Evolutionary conservation across 352 stramenopile species (phyloP).

Genomic region (Phytophthora europaea): DNA sequence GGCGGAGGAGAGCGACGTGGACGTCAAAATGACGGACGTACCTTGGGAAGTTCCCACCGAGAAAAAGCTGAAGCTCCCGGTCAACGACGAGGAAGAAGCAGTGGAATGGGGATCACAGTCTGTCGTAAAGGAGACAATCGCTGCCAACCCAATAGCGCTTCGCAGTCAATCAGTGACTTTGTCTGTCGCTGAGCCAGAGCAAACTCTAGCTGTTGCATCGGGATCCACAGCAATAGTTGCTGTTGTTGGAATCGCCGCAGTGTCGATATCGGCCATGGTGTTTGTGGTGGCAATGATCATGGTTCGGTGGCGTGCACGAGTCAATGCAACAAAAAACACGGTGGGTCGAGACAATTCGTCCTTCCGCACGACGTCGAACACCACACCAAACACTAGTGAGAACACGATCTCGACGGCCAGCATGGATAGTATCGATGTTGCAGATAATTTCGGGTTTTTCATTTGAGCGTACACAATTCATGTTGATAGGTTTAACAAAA

Average conservation of each 20-base stretch:
- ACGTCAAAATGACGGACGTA: conserved; percentile 6
- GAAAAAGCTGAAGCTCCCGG: not conserved
- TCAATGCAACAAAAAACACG: not conserved
- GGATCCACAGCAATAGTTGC: conserved; percentile 14
- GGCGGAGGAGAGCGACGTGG: conserved; percentile 37
- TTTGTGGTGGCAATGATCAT: conserved; percentile 19
- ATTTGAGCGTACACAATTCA: not conserved
- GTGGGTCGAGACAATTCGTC: conserved; percentile 11
- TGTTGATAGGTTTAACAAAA: not conserved
- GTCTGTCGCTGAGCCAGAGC: not conserved
- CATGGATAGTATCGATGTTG: conserved; percentile 6
- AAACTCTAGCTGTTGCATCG: not conserved
- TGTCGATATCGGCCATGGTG: conserved; percentile 12
- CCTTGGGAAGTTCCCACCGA: not conserved
- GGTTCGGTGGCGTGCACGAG: conserved; percentile 15
- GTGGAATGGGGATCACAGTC: not conserved
- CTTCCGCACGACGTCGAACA: not conserved
- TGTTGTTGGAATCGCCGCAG: conserved; percentile 13
- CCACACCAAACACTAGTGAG: conserved; percentile 4
- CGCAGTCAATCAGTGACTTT: conserved; percentile 2
- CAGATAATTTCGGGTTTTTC: not conserved
- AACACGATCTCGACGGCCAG: conserved; percentile 19
- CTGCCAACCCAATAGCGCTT: not conserved
- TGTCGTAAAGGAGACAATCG: not conserved
- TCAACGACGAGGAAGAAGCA: not conserved